Percentiles rank a stretch among this genome's conserved stretches.
Conservation (phyloP, 805 yeast species). For the Saccharomycopsis capsularis region DNA sequence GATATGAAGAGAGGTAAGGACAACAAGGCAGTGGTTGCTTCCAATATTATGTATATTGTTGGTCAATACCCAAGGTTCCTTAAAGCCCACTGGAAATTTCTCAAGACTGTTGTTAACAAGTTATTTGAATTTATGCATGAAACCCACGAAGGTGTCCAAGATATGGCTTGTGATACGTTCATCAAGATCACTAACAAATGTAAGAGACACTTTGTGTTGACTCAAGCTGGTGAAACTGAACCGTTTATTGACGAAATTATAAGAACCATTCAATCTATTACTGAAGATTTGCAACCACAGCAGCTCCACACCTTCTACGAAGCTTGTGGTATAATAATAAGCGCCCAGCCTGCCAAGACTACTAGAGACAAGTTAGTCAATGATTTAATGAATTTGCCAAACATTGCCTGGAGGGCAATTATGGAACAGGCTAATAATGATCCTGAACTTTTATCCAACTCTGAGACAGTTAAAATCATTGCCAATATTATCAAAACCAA, state of each 20-base stretch:
- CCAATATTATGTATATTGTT: slow-evolving; percentile 98
- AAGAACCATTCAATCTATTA: slow-evolving; percentile 70
- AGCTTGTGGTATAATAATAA: slow-evolving; percentile 90
- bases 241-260: slow-evolving; percentile 92
- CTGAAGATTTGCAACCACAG: slow-evolving; percentile 91
- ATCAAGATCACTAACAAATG: slow-evolving; percentile 93
- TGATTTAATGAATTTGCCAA: slow-evolving; percentile 86
- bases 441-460: slow-evolving; percentile 67
- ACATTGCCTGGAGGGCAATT: slow-evolving; percentile 89
- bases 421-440: slow-evolving; percentile 79
- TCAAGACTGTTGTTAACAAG: slow-evolving; percentile 92
- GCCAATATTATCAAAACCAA: slow-evolving; percentile 94
- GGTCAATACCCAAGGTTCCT: slow-evolving; percentile 98
- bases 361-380: slow-evolving; percentile 63
- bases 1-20: slow-evolving; percentile 97
- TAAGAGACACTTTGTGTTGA: slow-evolving; percentile 87
- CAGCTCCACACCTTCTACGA: slow-evolving; percentile 97
- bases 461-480: slow-evolving; percentile 85
- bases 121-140: slow-evolving; percentile 98
- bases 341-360: slow-evolving; percentile 71
- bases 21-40: slow-evolving; percentile 97
- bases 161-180: slow-evolving; percentile 99
- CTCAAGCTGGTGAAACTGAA: slow-evolving; percentile 76
- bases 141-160: slow-evolving; percentile 99
- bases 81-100: slow-evolving; percentile 96